These are phyloP conservation scores for Serendipita indica DNA, from an alignment of 768 basidiomycete species.

Conservation along the genomic window DNA sequence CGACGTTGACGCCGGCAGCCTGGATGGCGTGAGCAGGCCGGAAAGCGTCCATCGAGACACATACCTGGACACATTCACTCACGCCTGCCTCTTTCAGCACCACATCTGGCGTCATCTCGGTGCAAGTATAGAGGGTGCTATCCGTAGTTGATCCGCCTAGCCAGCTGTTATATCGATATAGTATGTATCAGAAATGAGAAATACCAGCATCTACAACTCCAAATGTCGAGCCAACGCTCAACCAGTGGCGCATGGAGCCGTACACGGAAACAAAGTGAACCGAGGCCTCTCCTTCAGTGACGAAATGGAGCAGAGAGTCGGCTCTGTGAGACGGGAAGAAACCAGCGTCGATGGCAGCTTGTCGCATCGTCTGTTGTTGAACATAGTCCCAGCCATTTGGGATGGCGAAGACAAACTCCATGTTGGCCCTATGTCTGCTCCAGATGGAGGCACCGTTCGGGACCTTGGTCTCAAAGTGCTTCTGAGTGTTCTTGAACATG, in stretches of 20 bases:
- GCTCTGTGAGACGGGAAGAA: slow-evolving; percentile 18
- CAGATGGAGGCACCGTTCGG: slow-evolving; percentile 15
- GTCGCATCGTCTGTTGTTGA: slow-evolving; percentile 17
- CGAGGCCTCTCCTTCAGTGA: slow-evolving; percentile 15
- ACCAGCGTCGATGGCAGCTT: slow-evolving; percentile 18
- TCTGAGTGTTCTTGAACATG: not conserved
- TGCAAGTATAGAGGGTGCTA: slow-evolving; percentile 1
- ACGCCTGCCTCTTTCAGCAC: not conserved
- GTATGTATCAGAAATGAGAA: too few species aligned
- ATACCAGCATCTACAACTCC: not conserved
- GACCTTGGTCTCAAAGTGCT: slow-evolving; percentile 10
- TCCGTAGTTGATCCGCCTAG: not conserved
- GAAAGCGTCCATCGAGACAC: not conserved
- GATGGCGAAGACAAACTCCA: slow-evolving; percentile 18
- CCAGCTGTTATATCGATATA: too few species aligned
- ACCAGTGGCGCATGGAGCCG: not conserved
- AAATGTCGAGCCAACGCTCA: not conserved
- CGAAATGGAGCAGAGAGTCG: slow-evolving; percentile 16
- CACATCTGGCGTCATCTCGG: not conserved
- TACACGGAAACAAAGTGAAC: not conserved
- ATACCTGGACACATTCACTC: slow-evolving; percentile 5
- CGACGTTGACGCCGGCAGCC: not conserved
- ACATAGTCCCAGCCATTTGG: slow-evolving; percentile 20
- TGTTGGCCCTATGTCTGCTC: slow-evolving; percentile 14
- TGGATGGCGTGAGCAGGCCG: not conserved